Base-by-base conservation (phyloP, 345 rosid genomes). In the Cardamine occulta region DNA sequence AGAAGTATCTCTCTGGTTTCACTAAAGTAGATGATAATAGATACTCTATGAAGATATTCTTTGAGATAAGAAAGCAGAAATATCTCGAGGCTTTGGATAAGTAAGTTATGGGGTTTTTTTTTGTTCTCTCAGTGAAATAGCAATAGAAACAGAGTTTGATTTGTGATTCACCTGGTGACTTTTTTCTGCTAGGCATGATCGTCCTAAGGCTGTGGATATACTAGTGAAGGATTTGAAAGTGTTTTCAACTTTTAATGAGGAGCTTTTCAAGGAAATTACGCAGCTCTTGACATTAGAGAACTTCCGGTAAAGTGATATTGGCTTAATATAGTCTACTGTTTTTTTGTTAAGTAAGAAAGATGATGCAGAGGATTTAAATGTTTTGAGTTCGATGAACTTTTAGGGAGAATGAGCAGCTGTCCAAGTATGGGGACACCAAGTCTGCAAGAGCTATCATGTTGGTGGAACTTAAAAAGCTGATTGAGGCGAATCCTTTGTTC, bases 21-120 rank as follows among this genome's bases (percentile, higher is more conserved):
- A 95, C 98, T 0, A 92, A 92, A 81, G 97, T 92, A 31, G 99
- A 95, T 47, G 98, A 92, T 66, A 95, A 95, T 40, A 90, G 97
- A 10, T 92, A 92, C 84, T 95, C 99, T 0, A 92, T 92, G 99
- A 95, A 92, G 86, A 95, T 92, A 53, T 95, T 95, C 86, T 90
- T 95, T 7, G 98, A 92, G 91, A 95, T 95, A 73, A 86, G 99
- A 84, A 95, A 95, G 88, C 99, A 95, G 85, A 95, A 95, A 69
- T 95, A 95, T 81, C 96, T 95, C 0, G 98, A 95, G 86, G 99
- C 99, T 39, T 83, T 95, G 84, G 99, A 92, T 79, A 87, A 88
- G 99, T 95, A 81, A 79, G 93, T 64, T 6, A 48, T 21, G 37
- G 17, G 21, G 26, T 29, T 24, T 24, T 9, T 26, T 61, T 2